Evolutionary conservation across 305 asterid genomes (phyloP), one percentile per base, ranked within the genome.

Genomic region (Fraxinus sp.): DNA sequence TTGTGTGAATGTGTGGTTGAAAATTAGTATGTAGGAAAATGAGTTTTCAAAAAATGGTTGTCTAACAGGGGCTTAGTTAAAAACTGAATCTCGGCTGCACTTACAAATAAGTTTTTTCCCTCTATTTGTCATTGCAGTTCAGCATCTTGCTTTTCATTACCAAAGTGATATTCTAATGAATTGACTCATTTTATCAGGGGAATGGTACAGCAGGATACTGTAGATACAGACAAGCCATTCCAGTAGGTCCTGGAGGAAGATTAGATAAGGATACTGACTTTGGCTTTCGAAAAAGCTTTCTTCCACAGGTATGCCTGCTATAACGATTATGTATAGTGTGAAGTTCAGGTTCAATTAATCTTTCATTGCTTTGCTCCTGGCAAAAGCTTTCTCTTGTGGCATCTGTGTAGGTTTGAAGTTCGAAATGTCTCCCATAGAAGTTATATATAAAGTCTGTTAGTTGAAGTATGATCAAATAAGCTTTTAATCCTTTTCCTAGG

Each of bases 161-260:
- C 77, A 33, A n/a, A 72, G 26, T n/a, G 39, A 72, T 14, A 72
- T 14, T 33, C n/a, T 72, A 16, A 72, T 32, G 35, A 32, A 16
- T 72, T 68, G 49, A 68, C 20, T 75, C 35, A 28, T 77, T 77
- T 73, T 14, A 22, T 84, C 79, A 95, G 99, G 96, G 92, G 77
- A 74, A 79, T 79, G 84, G 90, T 26, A 95, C 99, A 20, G 89
- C 95, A 24, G 99, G 97, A 77, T 90, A 93, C 77, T 94, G 98
- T 82, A 88, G 99, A 86, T 95, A 94, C 52, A 89, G 97, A 75
- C 99, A 93, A 80, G 95, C 95, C 36, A 94, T 95, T 80, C 97
- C 97, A 0, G 89, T 93, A 4, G 98, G 97, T 20, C 84, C 59
- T 43, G 91, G 94, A 30, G 99, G 99, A 83, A 88, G 87, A 83